A percentile compares a stretch with the other conserved stretches of the same genome.
These are phyloP conservation scores for Beauveria caledonica DNA, from an alignment of 2,329 filamentous ascomycete species.

Conservation along the genomic window DNA sequence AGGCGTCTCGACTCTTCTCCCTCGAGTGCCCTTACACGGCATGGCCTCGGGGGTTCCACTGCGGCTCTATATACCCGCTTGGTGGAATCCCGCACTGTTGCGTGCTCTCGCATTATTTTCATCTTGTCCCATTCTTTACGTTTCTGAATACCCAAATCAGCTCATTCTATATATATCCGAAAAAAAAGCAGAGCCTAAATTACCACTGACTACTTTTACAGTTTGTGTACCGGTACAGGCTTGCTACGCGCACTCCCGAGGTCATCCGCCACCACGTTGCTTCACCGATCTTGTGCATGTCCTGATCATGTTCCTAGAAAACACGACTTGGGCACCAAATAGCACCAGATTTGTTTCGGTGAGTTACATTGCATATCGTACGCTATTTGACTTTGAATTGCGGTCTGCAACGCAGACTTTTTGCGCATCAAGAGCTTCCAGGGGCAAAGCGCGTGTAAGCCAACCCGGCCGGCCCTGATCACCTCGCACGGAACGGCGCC, in stretches of 20 bases:
- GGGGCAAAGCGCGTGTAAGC: background rate
- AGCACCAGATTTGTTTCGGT: background rate
- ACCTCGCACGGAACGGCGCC: too few relatives aligned
- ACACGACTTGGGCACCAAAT: background rate
- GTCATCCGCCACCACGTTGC: background rate
- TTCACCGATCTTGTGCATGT: background rate
- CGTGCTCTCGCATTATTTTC: background rate
- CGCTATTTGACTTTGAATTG: background rate
- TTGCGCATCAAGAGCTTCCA: background rate
- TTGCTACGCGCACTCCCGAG: background rate
- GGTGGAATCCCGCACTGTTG: constrained; percentile 4
- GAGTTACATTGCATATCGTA: background rate
- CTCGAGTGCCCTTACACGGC: background rate
- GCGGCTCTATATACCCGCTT: constrained; percentile 6
- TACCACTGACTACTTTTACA: background rate
- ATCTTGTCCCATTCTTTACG: constrained; percentile 1
- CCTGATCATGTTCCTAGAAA: background rate
- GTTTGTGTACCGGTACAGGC: background rate
- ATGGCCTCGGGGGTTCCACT: constrained; percentile 1
- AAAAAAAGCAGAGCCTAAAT: background rate
- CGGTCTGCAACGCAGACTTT: background rate
- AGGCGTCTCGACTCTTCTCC: background rate
- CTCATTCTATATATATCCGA: background rate
- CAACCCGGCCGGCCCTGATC: background rate
- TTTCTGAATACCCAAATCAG: background rate